Base-by-base conservation (phyloP, 2,329 filamentous ascomycete species). In the Calonectria fujianensis region DNA sequence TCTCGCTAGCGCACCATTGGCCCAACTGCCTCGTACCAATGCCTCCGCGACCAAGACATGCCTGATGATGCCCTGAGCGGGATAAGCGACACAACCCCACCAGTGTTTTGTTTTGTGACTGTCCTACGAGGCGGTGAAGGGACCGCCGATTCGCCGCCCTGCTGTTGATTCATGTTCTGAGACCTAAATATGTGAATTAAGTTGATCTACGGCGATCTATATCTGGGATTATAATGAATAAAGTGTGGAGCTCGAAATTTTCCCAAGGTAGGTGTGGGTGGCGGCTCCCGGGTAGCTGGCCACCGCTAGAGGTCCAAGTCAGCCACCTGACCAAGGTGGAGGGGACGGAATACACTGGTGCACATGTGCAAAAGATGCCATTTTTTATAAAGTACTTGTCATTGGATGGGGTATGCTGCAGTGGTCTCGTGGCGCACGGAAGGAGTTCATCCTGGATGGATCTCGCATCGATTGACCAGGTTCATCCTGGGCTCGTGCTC, bases 1-100 rank as follows among this genome's bases (percentile, higher is more conserved):
- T 48, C 45, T 48, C 45, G 45, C 45, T 48, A 48, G 45, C 45
- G 45, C 45, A n/a, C 7, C 45, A 48, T 48, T 48, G 45, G 45
- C 45, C 45, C 5, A 13, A 10, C 3, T n/a, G 24, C 7, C 1
- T 48, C 11, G 32, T 16, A 16, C 13, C 39, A 45, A 20, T n/a
- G 41, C 16, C 39, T 41, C 39, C 39, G 16, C 4, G 16, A 4
- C 18, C 20, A 48, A 48, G 45, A 48, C 45, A 48, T 48, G 45
- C 18, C 24, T 24, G 24, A 24, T 24, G 24, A 24, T 45, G 41
- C 41, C 41, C 41, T n/a, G 41, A n/a, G n/a, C 20, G 45, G 45
- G 20, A 48, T 24, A 48, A 48, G 45, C 45, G 45, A 48, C 45
- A 13, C 45, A 48, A 24, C 45, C 45, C 45, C 45, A 48, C 45